Conservation (phyloP, 2,329 filamentous ascomycete genomes). For the Penicillium freii region DNA sequence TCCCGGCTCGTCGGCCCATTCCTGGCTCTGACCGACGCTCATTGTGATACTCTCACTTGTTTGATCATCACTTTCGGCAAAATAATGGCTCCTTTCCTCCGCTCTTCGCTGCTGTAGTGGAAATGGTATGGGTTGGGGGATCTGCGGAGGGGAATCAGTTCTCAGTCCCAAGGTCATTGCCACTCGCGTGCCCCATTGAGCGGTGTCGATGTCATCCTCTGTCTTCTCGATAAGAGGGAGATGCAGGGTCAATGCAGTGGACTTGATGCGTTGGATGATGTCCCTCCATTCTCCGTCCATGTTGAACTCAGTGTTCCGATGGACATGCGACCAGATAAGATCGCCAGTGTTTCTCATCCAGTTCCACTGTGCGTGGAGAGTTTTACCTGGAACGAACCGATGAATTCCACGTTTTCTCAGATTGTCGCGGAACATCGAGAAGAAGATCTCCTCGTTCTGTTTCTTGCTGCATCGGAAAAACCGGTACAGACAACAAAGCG, state of each 20-base stretch:
- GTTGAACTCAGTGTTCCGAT: slow-evolving; percentile 20
- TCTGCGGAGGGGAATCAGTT: not conserved
- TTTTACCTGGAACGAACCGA: slow-evolving; percentile 4
- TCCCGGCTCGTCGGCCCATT: not conserved
- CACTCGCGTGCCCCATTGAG: not conserved
- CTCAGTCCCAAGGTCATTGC: not conserved
- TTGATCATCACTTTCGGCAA: not conserved
- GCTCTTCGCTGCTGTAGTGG: not conserved
- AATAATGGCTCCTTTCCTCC: not conserved
- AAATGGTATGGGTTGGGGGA: not conserved
- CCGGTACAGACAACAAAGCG: slow-evolving; percentile 27
- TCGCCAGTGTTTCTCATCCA: slow-evolving; percentile 19
- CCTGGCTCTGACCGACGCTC: not conserved
- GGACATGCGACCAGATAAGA: slow-evolving; percentile 25
- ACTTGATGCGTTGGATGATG: slow-evolving; percentile 13
- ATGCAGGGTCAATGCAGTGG: slow-evolving; percentile 5
- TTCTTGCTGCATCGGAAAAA: slow-evolving; percentile 20
- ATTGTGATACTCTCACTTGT: not conserved
- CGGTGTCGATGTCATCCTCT: not conserved
- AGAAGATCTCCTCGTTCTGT: slow-evolving; percentile 28
- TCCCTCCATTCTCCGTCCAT: slow-evolving; percentile 17
- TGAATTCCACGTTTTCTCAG: slow-evolving; percentile 22
- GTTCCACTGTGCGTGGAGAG: slow-evolving; percentile 24
- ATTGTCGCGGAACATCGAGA: slow-evolving; percentile 21
- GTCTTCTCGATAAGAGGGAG: slow-evolving; percentile 6